phyloP scores from a whole-genome alignment of 495 filamentous ascomycete genomes.

The Penicillium lividum region DNA sequence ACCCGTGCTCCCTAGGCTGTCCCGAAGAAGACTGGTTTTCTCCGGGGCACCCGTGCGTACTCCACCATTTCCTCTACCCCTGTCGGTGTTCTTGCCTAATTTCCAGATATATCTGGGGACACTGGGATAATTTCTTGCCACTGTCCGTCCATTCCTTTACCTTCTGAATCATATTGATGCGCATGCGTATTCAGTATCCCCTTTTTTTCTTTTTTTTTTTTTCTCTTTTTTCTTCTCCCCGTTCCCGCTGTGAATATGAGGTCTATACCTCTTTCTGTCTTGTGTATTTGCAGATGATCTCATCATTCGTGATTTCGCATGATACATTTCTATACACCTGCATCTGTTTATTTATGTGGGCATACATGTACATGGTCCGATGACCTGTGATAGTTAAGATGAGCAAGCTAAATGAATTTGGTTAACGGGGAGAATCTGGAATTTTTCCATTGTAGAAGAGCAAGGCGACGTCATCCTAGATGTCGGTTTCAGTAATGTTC shows the following conservation, averaged over 20 bases:
- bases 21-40: slow-evolving; percentile 34
- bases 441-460: not conserved
- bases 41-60: slow-evolving; percentile 24
- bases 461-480: too few relatives aligned
- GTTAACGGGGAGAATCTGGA: not conserved
- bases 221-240: slow-evolving; percentile 8
- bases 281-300: not conserved
- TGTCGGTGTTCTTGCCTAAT: slow-evolving; percentile 39
- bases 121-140: slow-evolving; percentile 1
- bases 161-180: not conserved
- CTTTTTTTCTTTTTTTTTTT: slow-evolving; percentile 7
- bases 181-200: not conserved
- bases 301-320: not conserved
- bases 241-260: not conserved
- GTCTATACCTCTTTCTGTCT: not conserved
- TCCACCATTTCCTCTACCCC: slow-evolving; percentile 30
- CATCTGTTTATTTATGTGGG: not conserved
- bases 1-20: slow-evolving; percentile 11
- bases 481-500: not conserved
- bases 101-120: not conserved
- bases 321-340: not conserved
- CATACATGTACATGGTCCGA: not conserved
- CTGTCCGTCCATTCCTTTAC: slow-evolving; percentile 14
- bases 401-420: not conserved
- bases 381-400: slow-evolving; percentile 3